Evolutionary conservation across 768 basidiomycete species (phyloP), one percentile per base, ranked within the genome.

Genomic region (Calocybe indica): DNA sequence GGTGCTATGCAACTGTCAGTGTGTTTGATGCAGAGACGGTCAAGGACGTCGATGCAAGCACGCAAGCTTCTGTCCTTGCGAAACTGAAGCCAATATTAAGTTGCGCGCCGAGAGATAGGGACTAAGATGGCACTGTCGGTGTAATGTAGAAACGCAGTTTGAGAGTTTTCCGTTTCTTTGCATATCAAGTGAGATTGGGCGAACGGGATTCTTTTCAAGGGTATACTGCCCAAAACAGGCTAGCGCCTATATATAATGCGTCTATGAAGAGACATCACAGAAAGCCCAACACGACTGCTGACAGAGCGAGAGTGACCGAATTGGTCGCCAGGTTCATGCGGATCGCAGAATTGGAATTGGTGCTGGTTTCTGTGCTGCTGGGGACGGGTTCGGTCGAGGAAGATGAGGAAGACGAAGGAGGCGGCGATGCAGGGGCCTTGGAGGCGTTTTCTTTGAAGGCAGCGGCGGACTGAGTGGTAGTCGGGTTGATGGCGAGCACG

Each of bases 51-150:
- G 54, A 57, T 45, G 71, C 72, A n/a, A 55, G 51, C 13, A 63
- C 62, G n/a, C 76, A 78, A 49, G 62, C 42, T 39, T 54, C 58
- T 10, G 75, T 76, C 2, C 53, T 72, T 49, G 53, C 60, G 22
- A 64, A 69, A 42, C 50, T 76, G 41, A 30, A 51, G 2, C 56
- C 63, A 1, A 58, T 75, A 30, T 58, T 72, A 54, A 59, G 45
- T 15, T 66, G 64, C 98, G 97, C 38, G 91, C 93, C 36, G 98
- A 73, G 37, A 98, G 84, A 67, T 99, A 96, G 48, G 98, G 76
- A 59, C 88, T 91, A 62, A 99, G 80, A 5, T 96, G 96, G 65
- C 98, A 2, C 22, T 22, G 22, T n/a, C n/a, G 22, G 22, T 22
- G 22, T 22, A 22, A 22, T 22, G 22, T 22, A 22, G 22, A 22